Percentiles rank a stretch among this genome's conserved stretches.
Evolutionary conservation across 2,329 filamentous ascomycete genomes (phyloP).

Genomic region (Hymenoscyphus albidus): DNA sequence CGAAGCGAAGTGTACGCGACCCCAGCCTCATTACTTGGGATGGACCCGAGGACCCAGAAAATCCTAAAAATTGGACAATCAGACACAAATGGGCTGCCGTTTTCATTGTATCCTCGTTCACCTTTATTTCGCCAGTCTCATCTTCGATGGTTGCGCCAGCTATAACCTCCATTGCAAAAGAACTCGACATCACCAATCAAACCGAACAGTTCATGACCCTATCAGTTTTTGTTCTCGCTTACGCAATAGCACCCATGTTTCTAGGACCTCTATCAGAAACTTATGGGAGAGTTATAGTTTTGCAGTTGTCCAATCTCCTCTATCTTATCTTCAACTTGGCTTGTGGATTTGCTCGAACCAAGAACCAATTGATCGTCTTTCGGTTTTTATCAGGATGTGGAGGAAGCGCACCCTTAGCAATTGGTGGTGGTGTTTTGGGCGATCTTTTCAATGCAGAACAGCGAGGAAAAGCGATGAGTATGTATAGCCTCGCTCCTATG

Average conservation of each 20-base stretch:
- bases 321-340: constrained; percentile 51
- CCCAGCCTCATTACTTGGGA: constrained; percentile 20
- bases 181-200: constrained; percentile 47
- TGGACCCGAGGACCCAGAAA: constrained; percentile 19
- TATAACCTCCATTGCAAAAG: constrained; percentile 46
- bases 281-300: constrained; percentile 41
- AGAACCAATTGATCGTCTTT: constrained; percentile 40
- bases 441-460: constrained; percentile 46
- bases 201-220: constrained; percentile 45
- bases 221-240: constrained; percentile 44
- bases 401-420: constrained; percentile 41
- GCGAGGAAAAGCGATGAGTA: constrained; percentile 39
- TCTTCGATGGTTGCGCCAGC: constrained; percentile 51
- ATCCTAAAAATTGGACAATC: constrained; percentile 15
- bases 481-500: constrained; percentile 30
- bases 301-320: constrained; percentile 44
- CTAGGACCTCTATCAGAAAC: constrained; percentile 58
- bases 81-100: constrained; percentile 45
- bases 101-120: constrained; percentile 43
- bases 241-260: constrained; percentile 43
- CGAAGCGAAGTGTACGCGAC: constrained; percentile 10
- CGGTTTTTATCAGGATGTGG: constrained; percentile 47
- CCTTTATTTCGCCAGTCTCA: constrained; percentile 49
- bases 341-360: constrained; percentile 44
- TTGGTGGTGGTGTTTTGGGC: constrained; percentile 41